Percentiles rank a stretch among this genome's conserved stretches.
Conservation (phyloP, 768 basidiomycete genomes). For the Cyclocybe aegerita region DNA sequence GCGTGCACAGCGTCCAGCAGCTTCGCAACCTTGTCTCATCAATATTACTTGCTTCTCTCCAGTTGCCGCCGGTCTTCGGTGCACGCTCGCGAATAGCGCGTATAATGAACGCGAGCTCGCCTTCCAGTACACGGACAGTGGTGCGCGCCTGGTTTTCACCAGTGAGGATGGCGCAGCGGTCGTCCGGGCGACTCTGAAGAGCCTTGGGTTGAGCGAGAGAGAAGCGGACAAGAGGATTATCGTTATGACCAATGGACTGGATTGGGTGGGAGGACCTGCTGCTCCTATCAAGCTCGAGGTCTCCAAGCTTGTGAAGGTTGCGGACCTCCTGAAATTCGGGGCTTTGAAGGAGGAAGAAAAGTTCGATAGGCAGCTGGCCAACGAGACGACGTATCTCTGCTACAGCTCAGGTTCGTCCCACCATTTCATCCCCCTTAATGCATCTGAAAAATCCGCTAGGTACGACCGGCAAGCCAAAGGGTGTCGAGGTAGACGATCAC, state of each 20-base stretch:
- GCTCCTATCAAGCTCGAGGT: slow-evolving; percentile 22
- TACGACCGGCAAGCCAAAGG: slow-evolving; percentile 81
- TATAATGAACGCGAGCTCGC: slow-evolving; percentile 70
- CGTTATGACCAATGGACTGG: slow-evolving; percentile 47
- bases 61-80: slow-evolving; percentile 65
- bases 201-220: slow-evolving; percentile 41
- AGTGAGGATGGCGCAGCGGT: slow-evolving; percentile 59
- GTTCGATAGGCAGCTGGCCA: slow-evolving; percentile 48
- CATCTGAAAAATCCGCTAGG: slow-evolving; percentile 37
- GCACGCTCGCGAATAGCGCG: slow-evolving; percentile 71
- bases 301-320: slow-evolving; percentile 35
- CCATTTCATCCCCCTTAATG: not conserved
- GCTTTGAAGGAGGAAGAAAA: slow-evolving; percentile 50
- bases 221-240: slow-evolving; percentile 57
- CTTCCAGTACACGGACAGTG: slow-evolving; percentile 70
- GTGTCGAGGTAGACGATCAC: slow-evolving; percentile 40
- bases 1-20: slow-evolving; percentile 5
- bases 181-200: slow-evolving; percentile 57
- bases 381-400: slow-evolving; percentile 66
- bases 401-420: slow-evolving; percentile 13
- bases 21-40: not conserved
- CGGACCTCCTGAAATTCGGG: slow-evolving; percentile 53
- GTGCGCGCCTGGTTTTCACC: slow-evolving; percentile 61
- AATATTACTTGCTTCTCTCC: slow-evolving; percentile 13
- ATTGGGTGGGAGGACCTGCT: slow-evolving; percentile 44